These are phyloP conservation scores for Lachancea fermentati DNA, from an alignment of 805 yeast genomes.

Conservation along the genomic window DNA sequence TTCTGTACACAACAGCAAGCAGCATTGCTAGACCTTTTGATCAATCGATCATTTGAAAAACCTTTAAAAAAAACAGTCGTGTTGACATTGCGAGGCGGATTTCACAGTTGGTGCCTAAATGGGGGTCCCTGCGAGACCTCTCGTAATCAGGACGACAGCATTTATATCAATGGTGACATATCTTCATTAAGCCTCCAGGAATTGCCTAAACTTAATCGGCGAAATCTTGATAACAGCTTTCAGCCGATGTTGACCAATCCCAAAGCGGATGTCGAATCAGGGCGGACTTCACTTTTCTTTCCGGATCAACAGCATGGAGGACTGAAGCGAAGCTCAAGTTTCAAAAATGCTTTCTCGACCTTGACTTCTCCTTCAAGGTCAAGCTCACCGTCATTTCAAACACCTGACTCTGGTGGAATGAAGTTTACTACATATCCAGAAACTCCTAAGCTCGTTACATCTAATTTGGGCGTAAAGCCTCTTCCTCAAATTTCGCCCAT, in stretches of 20 bases:
- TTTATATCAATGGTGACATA: slow-evolving; percentile 19
- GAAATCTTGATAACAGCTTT: not conserved
- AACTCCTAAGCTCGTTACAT: slow-evolving; percentile 18
- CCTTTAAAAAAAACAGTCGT: slow-evolving; percentile 19
- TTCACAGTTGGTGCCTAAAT: slow-evolving; percentile 21
- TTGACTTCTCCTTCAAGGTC: slow-evolving; percentile 12
- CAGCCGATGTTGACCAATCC: slow-evolving; percentile 21
- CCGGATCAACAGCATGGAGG: slow-evolving; percentile 17
- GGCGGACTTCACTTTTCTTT: slow-evolving; percentile 6
- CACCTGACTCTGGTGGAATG: slow-evolving; percentile 2
- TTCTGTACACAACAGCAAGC: slow-evolving; percentile 20
- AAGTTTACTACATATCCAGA: slow-evolving; percentile 25
- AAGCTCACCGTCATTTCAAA: slow-evolving; percentile 9
- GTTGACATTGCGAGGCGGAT: slow-evolving; percentile 21
- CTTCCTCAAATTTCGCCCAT: slow-evolving; percentile 3
- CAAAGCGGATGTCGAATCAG: slow-evolving; percentile 3
- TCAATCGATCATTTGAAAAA: slow-evolving; percentile 26
- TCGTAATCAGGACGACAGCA: not conserved
- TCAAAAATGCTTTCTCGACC: slow-evolving; percentile 16
- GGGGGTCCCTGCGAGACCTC: slow-evolving; percentile 13
- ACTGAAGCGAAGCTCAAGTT: slow-evolving; percentile 19
- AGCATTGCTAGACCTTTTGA: slow-evolving; percentile 19
- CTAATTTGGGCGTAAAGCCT: not conserved
- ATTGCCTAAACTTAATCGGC: slow-evolving; percentile 20
- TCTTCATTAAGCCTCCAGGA: slow-evolving; percentile 18